Evolutionary conservation across 495 filamentous ascomycete species (phyloP).

Genomic region (Hypoxylon crocopeplum): DNA sequence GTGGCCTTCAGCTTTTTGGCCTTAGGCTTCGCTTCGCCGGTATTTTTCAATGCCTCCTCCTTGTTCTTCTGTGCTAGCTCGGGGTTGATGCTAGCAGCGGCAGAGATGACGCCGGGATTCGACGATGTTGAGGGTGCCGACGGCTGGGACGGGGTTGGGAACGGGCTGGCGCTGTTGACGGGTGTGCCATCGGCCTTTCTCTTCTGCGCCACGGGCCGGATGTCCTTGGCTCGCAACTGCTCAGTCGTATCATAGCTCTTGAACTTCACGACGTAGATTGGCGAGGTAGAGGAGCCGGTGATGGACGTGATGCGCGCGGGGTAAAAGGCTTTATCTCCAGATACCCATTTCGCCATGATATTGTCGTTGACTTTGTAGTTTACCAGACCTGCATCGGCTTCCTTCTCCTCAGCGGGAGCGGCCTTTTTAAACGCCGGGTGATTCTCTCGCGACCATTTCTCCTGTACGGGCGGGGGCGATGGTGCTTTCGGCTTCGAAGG

Average conservation of each 20-base stretch:
- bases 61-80: constrained; percentile 73
- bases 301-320: constrained; percentile 91
- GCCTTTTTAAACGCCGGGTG: constrained; percentile 72
- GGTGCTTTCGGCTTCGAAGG: constrained; percentile 46
- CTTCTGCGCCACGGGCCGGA: constrained; percentile 84
- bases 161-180: constrained; percentile 54
- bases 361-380: constrained; percentile 87
- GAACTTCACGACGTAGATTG: constrained; percentile 93
- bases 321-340: constrained; percentile 90
- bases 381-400: constrained; percentile 51
- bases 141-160: constrained; percentile 51
- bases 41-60: constrained; percentile 41
- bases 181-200: constrained; percentile 87
- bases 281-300: constrained; percentile 84
- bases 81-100: constrained; percentile 84
- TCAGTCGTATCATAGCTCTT: constrained; percentile 88
- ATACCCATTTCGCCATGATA: constrained; percentile 87
- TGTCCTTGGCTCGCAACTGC: constrained; percentile 82
- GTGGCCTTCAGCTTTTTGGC: constrained; percentile 86
- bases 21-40: constrained; percentile 49
- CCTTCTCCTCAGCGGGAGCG: constrained; percentile 50
- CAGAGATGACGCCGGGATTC: constrained; percentile 77
- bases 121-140: constrained; percentile 41
- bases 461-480: constrained; percentile 58
- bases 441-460: constrained; percentile 77